A percentile compares a stretch with the other conserved stretches of the same genome.
Conservation (phyloP, 495 filamentous ascomycete species). For the Neurospora tetrasperma region DNA sequence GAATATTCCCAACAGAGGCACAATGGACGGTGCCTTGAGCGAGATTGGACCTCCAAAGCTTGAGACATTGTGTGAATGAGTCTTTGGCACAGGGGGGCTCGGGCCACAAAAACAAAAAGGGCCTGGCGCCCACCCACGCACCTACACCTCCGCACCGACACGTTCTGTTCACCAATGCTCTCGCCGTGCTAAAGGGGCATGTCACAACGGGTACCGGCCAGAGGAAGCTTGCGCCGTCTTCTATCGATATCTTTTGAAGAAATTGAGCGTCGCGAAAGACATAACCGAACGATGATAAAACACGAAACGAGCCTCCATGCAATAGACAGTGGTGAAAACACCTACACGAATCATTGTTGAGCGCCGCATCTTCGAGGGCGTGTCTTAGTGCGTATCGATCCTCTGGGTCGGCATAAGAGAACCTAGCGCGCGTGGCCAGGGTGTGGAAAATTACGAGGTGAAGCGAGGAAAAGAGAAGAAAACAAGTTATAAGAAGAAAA, state of each 20-base stretch:
- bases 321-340: not conserved
- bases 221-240: not conserved
- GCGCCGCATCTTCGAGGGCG: not conserved
- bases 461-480: conserved; percentile 1
- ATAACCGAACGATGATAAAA: not conserved
- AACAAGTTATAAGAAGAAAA: not conserved
- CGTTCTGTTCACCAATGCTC: not conserved
- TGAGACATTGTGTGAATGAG: conserved; percentile 14
- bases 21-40: conserved; percentile 6
- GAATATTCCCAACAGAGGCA: conserved; percentile 4
- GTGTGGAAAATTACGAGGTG: conserved; percentile 6
- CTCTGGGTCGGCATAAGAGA: not conserved
- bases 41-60: conserved; percentile 6
- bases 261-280: not conserved
- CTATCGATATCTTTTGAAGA: not conserved
- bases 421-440: not conserved
- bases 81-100: not conserved
- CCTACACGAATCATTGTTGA: not conserved
- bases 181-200: not conserved
- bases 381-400: not conserved
- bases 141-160: not conserved
- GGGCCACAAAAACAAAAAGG: conserved; percentile 3
- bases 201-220: not conserved
- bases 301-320: not conserved
- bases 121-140: not conserved